Base-by-base conservation (phyloP, 169 alveolate genomes). In the Cryptosporidium parvum region DNA sequence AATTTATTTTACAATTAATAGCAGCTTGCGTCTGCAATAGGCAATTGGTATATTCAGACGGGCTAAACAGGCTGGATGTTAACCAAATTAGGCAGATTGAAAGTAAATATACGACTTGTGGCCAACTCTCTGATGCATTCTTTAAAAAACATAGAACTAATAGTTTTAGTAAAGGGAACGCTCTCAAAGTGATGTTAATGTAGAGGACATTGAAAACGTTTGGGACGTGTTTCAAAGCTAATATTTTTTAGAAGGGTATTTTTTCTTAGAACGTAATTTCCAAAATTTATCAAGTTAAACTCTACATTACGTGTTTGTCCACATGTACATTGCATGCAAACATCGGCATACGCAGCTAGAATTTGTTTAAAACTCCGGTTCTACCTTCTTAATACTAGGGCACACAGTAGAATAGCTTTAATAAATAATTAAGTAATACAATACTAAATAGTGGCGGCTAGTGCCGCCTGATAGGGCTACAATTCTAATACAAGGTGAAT, bases 391-490 rank as follows among this genome's bases (percentile, higher is more conserved):
- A 4, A 42, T 70, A 23, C 29, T 21, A 42, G 65, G 7, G 29
- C 4, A 44, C 3, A 48, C 4, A 3, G 9, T 2, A 31, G 35
- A 42, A 9, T 9, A 39, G 10, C 10, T 9, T 12, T 44, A 18
- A 18, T 69, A 18, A 70, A 62, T 0, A 3, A 14, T 45, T 45
- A 48, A 14, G 18, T 42, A 42, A 4, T 37, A 1, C 10, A 31
- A 45, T 35, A 71, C 85, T 51, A 71, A n/a, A 71, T 51, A 56
- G 85, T 71, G 86, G 86, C 86, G 71, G 86, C 86, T 75, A 75
- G 86, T 75, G 86, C 86, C 86, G 86, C 86, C 86, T 75, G 86
- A 39, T 52, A 65, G 72, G 71, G 86, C 61, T 59, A 71, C 69
- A 71, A 71, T 51, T 71, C 69, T 71, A 31, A 71, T 21, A 18